A percentile compares a stretch with the other conserved stretches of the same genome.
Evolutionary conservation across 192 early-diverging fungal species (phyloP).

Genomic region (Chytriomyces hyalinus): DNA sequence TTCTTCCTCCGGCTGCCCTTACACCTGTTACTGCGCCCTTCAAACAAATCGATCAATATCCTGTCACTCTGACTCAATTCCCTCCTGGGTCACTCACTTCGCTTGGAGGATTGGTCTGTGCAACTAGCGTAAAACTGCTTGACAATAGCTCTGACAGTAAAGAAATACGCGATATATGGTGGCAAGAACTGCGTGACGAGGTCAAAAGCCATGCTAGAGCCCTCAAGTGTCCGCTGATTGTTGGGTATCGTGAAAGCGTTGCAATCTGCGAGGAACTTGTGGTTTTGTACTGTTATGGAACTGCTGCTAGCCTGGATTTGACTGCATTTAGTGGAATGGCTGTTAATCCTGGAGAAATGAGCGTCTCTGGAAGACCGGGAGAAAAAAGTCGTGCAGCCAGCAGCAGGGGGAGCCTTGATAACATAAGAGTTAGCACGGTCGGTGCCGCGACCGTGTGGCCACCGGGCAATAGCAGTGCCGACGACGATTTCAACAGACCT

Average conservation of each 20-base stretch:
- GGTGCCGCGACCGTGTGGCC: constrained; percentile 1
- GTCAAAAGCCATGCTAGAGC: constrained; percentile 75
- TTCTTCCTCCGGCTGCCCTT: constrained; percentile 4
- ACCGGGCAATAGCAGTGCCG: not conserved
- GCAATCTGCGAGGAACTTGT: constrained; percentile 71
- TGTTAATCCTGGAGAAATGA: not conserved
- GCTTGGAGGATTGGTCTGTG: constrained; percentile 66
- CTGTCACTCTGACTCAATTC: constrained; percentile 59
- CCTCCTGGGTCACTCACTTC: constrained; percentile 54
- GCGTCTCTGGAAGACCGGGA: not conserved
- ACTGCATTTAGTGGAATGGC: constrained; percentile 16
- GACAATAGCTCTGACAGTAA: constrained; percentile 46
- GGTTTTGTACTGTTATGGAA: constrained; percentile 73
- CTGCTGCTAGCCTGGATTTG: constrained; percentile 70
- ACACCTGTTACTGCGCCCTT: not conserved
- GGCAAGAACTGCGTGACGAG: constrained; percentile 78
- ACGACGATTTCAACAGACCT: not conserved
- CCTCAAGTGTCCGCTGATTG: constrained; percentile 70
- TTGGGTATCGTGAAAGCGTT: constrained; percentile 74
- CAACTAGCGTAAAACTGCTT: constrained; percentile 68
- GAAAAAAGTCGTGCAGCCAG: constrained; percentile 15
- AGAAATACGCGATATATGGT: constrained; percentile 67
- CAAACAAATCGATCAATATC: constrained; percentile 42
- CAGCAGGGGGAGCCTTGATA: constrained; percentile 6
- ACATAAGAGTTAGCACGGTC: not conserved